These are phyloP conservation scores for Combretum micranthum DNA, from an alignment of 345 rosid species.

Conservation along the genomic window DNA sequence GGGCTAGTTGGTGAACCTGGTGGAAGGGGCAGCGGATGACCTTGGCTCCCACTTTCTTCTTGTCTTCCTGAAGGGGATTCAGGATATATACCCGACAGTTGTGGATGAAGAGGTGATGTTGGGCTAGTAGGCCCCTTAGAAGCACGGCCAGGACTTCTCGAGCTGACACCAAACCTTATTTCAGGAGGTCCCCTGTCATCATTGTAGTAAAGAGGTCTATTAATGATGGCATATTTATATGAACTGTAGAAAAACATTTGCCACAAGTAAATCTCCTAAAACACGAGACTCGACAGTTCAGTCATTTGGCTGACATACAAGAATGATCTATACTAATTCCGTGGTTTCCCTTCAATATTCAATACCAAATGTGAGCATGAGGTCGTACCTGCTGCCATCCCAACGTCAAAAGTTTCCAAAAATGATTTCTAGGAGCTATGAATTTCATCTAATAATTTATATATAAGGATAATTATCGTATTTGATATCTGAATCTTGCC, in stretches of 20 bases:
- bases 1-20: slow-evolving; percentile 88
- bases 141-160: slow-evolving; percentile 49
- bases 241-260: background rate
- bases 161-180: slow-evolving; percentile 23
- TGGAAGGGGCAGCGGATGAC: slow-evolving; percentile 85
- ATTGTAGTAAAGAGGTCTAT: slow-evolving; percentile 18
- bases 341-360: too few relatives aligned
- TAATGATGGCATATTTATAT: background rate
- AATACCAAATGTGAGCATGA: too few relatives aligned
- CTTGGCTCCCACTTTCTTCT: slow-evolving; percentile 59
- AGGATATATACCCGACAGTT: slow-evolving; percentile 36
- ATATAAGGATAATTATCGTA: too few relatives aligned
- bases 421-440: too few relatives aligned
- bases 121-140: slow-evolving; percentile 65
- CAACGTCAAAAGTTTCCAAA: too few relatives aligned
- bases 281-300: background rate
- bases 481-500: too few relatives aligned
- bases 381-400: too few relatives aligned
- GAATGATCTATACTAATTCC: too few relatives aligned
- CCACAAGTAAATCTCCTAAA: background rate
- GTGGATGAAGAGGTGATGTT: slow-evolving; percentile 65
- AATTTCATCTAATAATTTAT: too few relatives aligned
- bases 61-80: slow-evolving; percentile 60
- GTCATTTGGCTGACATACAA: too few relatives aligned
- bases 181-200: slow-evolving; percentile 45